Base-by-base conservation (phyloP, 2,329 filamentous ascomycete species). In the Trichophyton equinum region DNA sequence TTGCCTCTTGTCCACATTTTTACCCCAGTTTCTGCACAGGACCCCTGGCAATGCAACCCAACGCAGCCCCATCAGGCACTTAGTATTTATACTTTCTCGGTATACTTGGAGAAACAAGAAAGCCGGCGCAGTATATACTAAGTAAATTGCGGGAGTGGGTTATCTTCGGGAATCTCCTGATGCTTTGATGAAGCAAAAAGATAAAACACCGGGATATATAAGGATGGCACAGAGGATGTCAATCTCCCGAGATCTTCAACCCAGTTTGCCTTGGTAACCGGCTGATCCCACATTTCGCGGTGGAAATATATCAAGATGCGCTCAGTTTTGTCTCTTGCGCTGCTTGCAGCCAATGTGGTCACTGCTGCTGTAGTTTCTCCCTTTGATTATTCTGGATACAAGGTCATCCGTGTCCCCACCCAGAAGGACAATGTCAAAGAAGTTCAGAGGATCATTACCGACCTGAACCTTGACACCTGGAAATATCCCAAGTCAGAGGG, bases 351-450 rank as follows among this genome's bases (percentile, higher is more conserved):
- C 20, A 40, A 46, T 38, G 36, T 51, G 27, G 57, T 33, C 44
- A 33, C 57, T 38, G 57, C 57, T 9, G 57, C 44, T 13, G 57
- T 49, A 6, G n/a, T 59, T 8, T 13, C 57, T 8, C 57, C 57
- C n/a, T 20, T 47, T 46, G 59, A 64, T 44, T 68, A 68, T 46
- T 63, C 64, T 60, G 64, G 65, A 38, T 67, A 64, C 62, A 63
- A 66, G 58, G 65, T 68, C 42, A 46, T 65, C 59, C 66, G 66
- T 27, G 56, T 68, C 33, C 62, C 61, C 9, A 66, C 65, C 11
- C 61, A 60, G 22, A 47, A 57, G 36, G 36, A 62, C 3, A 59
- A 62, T 18, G 36, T 58, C 13, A 61, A 65, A 33, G 61, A 62
- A 57, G 60, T 67, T 4, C 62, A 64, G 25, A 58, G 61, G 18